Percentiles rank a stretch among this genome's conserved stretches.
Evolutionary conservation across 768 basidiomycete genomes (phyloP).

Genomic region (Sarcodon sp.): DNA sequence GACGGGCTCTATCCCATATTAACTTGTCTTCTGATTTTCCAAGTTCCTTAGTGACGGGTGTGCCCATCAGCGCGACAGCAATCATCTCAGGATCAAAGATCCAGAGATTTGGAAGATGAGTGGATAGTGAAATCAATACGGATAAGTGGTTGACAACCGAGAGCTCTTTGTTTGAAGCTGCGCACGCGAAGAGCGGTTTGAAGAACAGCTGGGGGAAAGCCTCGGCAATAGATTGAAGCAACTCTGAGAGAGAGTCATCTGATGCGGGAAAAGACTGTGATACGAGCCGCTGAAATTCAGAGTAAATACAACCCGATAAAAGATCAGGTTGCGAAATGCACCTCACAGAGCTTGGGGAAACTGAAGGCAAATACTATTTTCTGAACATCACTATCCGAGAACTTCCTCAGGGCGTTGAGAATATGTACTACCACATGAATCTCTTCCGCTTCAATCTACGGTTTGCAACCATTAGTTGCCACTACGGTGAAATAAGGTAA

Average conservation of each 20-base stretch:
- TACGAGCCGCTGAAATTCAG: conserved; percentile 31
- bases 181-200: conserved; percentile 59
- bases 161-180: conserved; percentile 50
- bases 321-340: conserved; percentile 15
- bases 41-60: conserved; percentile 16
- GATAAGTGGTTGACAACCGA: conserved; percentile 47
- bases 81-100: conserved; percentile 63
- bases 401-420: conserved; percentile 26
- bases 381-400: conserved; percentile 33
- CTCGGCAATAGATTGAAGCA: conserved; percentile 39
- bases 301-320: not conserved
- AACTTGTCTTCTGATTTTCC: conserved; percentile 7
- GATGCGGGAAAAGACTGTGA: conserved; percentile 15
- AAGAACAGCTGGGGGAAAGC: conserved; percentile 52
- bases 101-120: conserved; percentile 53
- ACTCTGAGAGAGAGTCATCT: conserved; percentile 25
- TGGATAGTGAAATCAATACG: conserved; percentile 35
- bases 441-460: conserved; percentile 22
- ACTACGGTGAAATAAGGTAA: not conserved
- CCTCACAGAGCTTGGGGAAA: conserved; percentile 37
- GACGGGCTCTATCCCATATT: conserved; percentile 34
- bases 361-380: conserved; percentile 24
- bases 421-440: conserved; percentile 31
- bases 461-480: not conserved
- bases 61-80: conserved; percentile 52